These are phyloP conservation scores for Globisporangium barbulae DNA, from an alignment of 352 stramenopile species.

Conservation along the genomic window DNA sequence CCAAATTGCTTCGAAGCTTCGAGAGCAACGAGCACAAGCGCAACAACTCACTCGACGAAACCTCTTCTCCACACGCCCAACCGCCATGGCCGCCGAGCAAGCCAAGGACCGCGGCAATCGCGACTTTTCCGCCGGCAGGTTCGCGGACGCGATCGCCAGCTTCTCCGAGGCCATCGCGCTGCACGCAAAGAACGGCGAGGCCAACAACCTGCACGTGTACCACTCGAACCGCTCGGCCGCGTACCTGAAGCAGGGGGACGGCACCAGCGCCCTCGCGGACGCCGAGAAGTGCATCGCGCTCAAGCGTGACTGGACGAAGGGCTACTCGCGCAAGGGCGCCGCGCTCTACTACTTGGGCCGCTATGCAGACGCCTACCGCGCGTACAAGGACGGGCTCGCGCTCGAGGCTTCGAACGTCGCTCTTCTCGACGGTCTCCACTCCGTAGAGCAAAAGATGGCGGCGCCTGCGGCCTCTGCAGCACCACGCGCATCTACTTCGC, in stretches of 20 bases:
- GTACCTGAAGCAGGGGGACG: conserved; percentile 79
- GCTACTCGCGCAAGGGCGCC: conserved; percentile 82
- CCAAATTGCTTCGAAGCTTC: conserved; percentile 11
- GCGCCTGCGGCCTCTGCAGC: conserved; percentile 17
- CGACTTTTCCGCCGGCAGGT: conserved; percentile 68
- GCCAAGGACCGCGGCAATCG: conserved; percentile 86
- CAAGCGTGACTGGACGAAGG: conserved; percentile 80
- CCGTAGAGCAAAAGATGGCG: conserved; percentile 51
- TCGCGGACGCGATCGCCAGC: conserved; percentile 53
- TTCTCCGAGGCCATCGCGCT: conserved; percentile 83
- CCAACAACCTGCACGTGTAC: conserved; percentile 58
- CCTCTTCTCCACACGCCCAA: neutral
- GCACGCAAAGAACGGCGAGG: conserved; percentile 27
- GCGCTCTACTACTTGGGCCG: conserved; percentile 65
- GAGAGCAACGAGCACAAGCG: conserved; percentile 4
- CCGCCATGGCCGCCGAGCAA: conserved; percentile 76
- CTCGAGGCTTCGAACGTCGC: conserved; percentile 60
- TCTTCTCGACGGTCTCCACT: conserved; percentile 63
- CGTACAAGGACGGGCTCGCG: conserved; percentile 76
- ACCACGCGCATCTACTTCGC: conserved; percentile 8
- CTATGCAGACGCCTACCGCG: conserved; percentile 67
- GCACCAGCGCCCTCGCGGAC: conserved; percentile 61
- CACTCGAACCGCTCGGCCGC: conserved; percentile 84
- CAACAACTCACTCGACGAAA: neutral
- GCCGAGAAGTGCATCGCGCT: conserved; percentile 77